These are phyloP conservation scores for Achaetomiella virescens DNA, from an alignment of 495 filamentous ascomycete genomes.

Conservation along the genomic window DNA sequence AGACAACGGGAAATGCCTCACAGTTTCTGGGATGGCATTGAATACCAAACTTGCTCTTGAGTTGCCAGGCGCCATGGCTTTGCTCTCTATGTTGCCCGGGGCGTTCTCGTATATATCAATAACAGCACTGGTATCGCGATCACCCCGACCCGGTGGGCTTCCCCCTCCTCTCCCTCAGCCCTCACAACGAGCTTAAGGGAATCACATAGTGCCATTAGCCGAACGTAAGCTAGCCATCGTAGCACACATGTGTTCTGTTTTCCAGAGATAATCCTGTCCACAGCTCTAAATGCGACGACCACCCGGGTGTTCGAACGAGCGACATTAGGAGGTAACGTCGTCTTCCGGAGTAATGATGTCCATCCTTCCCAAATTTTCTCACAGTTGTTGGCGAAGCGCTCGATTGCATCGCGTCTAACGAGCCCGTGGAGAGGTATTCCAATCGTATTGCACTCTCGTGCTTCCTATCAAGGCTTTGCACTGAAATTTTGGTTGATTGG, in stretches of 20 bases:
- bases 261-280: slow-evolving; percentile 11
- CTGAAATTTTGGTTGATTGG: slow-evolving; percentile 4
- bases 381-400: slow-evolving; percentile 12
- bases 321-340: slow-evolving; percentile 8
- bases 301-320: slow-evolving; percentile 12
- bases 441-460: slow-evolving; percentile 5
- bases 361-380: slow-evolving; percentile 12
- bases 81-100: too few species aligned
- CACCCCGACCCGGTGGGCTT: too few species aligned
- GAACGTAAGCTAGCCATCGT: slow-evolving; percentile 13
- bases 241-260: slow-evolving; percentile 8
- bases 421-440: slow-evolving; percentile 9
- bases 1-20: too few species aligned
- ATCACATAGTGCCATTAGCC: slow-evolving; percentile 11
- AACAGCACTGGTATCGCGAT: too few species aligned
- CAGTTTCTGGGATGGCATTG: too few species aligned
- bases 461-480: slow-evolving; percentile 9
- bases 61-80: too few species aligned
- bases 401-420: slow-evolving; percentile 8
- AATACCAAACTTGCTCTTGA: too few species aligned
- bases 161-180: slow-evolving; percentile 9
- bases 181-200: slow-evolving; percentile 10
- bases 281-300: slow-evolving; percentile 12
- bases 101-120: too few species aligned
- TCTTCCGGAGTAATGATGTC: slow-evolving; percentile 12